Conservation (phyloP, 305 asterid species). For the Galium porrigens region DNA sequence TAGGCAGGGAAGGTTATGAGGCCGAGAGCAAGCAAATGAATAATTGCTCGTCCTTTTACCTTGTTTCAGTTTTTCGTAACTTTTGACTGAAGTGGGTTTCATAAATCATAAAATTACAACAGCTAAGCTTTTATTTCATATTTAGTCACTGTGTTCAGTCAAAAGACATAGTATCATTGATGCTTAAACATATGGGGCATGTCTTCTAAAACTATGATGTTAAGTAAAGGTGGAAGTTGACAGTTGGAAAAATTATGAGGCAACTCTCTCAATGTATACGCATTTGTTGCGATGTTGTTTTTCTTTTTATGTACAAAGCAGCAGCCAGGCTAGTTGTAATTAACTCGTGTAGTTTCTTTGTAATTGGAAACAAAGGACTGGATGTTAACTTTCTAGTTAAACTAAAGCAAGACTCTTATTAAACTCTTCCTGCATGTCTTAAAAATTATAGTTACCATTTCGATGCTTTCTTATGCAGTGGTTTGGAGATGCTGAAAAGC, state of each 20-base stretch:
- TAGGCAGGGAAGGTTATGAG: background rate
- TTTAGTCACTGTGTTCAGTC: background rate
- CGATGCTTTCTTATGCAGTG: constrained; percentile 54
- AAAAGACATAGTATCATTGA: background rate
- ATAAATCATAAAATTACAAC: background rate
- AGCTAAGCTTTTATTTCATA: background rate
- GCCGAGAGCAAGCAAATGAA: background rate
- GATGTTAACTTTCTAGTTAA: constrained; percentile 1
- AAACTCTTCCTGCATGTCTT: background rate
- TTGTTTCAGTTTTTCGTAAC: background rate
- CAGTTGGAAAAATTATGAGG: background rate
- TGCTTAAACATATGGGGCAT: background rate
- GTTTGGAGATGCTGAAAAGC: constrained; percentile 99
- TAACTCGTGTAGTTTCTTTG: background rate
- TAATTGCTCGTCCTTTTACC: background rate
- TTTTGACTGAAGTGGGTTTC: background rate
- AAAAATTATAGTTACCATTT: constrained; percentile 2
- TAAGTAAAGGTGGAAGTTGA: background rate
- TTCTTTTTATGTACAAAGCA: background rate
- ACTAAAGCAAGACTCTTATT: background rate
- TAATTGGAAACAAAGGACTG: background rate
- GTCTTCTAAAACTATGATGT: background rate
- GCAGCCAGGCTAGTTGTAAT: background rate
- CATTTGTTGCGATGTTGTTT: background rate
- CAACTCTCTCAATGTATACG: background rate